phyloP scores from a whole-genome alignment of 257 asterid species.

The Solanum rostratum region DNA sequence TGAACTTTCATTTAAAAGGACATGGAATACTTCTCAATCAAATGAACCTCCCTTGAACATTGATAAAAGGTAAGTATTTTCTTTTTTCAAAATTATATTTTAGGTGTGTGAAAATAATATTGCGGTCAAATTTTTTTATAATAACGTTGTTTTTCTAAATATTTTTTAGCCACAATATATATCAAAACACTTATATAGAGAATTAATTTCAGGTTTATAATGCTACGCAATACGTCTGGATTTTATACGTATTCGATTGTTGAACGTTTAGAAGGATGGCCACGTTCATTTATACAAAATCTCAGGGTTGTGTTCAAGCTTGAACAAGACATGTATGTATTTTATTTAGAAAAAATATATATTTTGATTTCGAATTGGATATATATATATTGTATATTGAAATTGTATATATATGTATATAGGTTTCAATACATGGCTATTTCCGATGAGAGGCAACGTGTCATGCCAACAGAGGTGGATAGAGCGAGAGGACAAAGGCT shows the following conservation, averaged over 20 bases:
- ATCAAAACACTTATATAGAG: neutral
- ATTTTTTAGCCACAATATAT: neutral
- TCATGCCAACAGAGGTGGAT: constrained; percentile 39
- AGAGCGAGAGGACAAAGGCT: constrained; percentile 23
- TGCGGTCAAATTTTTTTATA: neutral
- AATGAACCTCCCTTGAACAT: constrained; percentile 29
- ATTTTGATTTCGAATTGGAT: neutral
- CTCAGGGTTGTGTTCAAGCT: constrained; percentile 45
- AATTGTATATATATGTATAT: neutral
- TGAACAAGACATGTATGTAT: constrained; percentile 17
- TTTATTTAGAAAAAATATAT: no score
- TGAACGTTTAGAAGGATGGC: constrained; percentile 30
- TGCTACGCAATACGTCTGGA: constrained; percentile 32
- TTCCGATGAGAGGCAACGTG: constrained; percentile 42
- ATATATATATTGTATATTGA: neutral
- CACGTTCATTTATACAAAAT: constrained; percentile 26
- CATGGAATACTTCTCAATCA: constrained; percentile 19
- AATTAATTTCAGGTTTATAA: constrained; percentile 17
- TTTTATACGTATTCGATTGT: constrained; percentile 39
- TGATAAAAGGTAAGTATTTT: constrained; percentile 34
- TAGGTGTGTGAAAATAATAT: neutral
- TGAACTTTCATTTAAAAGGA: constrained; percentile 43
- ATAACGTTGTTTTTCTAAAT: neutral
- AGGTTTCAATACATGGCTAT: constrained; percentile 67
- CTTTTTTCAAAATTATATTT: neutral